Conservation (phyloP, 176 grass and related monocot genomes). For the Calamus simplicifolius region DNA sequence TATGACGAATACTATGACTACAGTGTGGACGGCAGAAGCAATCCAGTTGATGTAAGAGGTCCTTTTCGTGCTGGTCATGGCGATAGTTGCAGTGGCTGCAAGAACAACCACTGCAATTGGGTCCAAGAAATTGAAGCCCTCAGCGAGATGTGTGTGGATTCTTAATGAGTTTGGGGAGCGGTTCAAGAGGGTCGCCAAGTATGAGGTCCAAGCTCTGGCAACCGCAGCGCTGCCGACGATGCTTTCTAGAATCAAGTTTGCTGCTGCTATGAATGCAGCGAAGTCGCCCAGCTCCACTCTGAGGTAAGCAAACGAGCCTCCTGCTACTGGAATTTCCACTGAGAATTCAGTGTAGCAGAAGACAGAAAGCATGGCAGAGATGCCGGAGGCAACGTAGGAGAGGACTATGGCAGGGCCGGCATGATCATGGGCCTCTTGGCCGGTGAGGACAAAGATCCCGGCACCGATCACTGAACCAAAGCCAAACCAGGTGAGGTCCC, state of each 20-base stretch:
- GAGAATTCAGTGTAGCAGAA: conserved; percentile 96
- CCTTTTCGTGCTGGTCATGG: conserved; percentile 64
- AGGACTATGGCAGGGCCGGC: conserved; percentile 86
- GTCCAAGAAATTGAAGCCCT: conserved; percentile 65
- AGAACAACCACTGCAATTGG: conserved; percentile 61
- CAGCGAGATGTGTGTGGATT: conserved; percentile 34
- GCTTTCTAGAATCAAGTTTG: conserved; percentile 82
- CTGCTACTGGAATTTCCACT: conserved; percentile 83
- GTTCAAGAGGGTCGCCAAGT: conserved; percentile 68
- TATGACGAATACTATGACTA: conserved; percentile 70
- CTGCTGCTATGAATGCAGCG: conserved; percentile 74
- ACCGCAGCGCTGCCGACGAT: conserved; percentile 69
- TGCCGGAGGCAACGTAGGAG: conserved; percentile 63
- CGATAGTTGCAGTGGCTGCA: conserved; percentile 44
- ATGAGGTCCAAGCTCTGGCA: conserved; percentile 72
- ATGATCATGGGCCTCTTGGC: conserved; percentile 68
- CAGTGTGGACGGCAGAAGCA: conserved; percentile 50
- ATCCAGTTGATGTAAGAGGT: conserved; percentile 83
- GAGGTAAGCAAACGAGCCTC: conserved; percentile 80
- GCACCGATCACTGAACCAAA: conserved; percentile 87
- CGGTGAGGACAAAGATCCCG: conserved; percentile 91
- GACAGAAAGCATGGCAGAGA: conserved; percentile 91
- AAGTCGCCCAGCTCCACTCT: conserved; percentile 87
- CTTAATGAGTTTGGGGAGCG: conserved; percentile 32
- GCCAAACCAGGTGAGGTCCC: conserved; percentile 95